These are phyloP conservation scores for Capronia americana DNA, from an alignment of 2,329 filamentous ascomycete genomes.

Conservation along the genomic window DNA sequence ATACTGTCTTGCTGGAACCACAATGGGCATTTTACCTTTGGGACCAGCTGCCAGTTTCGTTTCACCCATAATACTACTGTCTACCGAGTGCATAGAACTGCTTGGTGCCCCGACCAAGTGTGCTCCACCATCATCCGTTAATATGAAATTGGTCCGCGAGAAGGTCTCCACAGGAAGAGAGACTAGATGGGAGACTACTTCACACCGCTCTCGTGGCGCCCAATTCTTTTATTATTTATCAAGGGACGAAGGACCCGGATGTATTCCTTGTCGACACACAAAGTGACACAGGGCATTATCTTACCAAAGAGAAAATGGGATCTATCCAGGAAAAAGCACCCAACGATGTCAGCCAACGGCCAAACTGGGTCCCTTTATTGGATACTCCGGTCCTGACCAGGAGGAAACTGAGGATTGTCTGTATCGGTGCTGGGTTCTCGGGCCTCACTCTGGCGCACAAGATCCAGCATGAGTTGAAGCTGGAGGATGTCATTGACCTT, in stretches of 20 bases:
- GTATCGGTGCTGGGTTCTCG: slow-evolving; percentile 36
- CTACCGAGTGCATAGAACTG: slow-evolving; percentile 16
- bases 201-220: slow-evolving; percentile 20
- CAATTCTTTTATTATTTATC: slow-evolving; percentile 20
- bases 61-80: slow-evolving; percentile 19
- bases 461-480: slow-evolving; percentile 31
- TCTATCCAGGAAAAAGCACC: slow-evolving; percentile 15
- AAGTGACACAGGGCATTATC: slow-evolving; percentile 18
- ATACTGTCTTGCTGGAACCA: slow-evolving; percentile 18
- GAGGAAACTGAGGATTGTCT: slow-evolving; percentile 34
- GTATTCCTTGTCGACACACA: slow-evolving; percentile 16
- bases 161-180: slow-evolving; percentile 17
- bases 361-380: slow-evolving; percentile 14
- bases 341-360: slow-evolving; percentile 11
- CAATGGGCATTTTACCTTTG: slow-evolving; percentile 18
- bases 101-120: slow-evolving; percentile 15
- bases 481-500: slow-evolving; percentile 42
- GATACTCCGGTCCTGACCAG: slow-evolving; percentile 19
- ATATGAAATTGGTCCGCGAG: slow-evolving; percentile 15
- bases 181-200: slow-evolving; percentile 15
- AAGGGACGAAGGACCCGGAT: slow-evolving; percentile 18
- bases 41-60: slow-evolving; percentile 17
- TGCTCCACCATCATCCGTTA: slow-evolving; percentile 16
- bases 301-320: slow-evolving; percentile 19
- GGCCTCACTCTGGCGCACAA: slow-evolving; percentile 34